Percentiles rank a stretch among this genome's conserved stretches.
These are phyloP conservation scores for Geranium rotundifolium DNA, from an alignment of 345 rosid genomes.

Conservation along the genomic window DNA sequence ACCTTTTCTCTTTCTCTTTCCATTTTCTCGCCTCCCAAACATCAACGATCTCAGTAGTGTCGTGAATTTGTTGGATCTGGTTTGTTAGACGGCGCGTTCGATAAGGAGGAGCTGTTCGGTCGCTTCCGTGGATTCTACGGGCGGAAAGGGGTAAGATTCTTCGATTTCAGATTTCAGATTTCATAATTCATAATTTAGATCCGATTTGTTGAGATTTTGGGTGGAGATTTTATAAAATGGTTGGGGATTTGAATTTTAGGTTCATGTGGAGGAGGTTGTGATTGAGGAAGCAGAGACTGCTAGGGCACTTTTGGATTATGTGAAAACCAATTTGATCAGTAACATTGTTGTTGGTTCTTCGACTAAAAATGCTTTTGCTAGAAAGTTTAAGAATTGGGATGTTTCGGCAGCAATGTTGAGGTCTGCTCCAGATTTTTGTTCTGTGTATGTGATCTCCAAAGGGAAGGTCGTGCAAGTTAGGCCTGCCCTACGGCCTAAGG, in stretches of 20 bases:
- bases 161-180: neutral
- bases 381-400: conserved; percentile 49
- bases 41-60: neutral
- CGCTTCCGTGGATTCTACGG: conserved; percentile 71
- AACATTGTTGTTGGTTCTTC: conserved; percentile 60
- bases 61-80: neutral
- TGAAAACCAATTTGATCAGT: conserved; percentile 37
- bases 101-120: conserved; percentile 34
- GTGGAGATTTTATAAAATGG: neutral
- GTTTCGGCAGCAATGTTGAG: conserved; percentile 38
- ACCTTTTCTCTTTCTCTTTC: conserved; percentile 20
- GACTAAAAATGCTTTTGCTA: conserved; percentile 46
- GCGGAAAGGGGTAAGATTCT: conserved; percentile 58
- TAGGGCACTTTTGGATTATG: conserved; percentile 49
- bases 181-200: neutral
- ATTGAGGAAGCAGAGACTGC: conserved; percentile 52
- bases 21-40: neutral
- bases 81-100: neutral
- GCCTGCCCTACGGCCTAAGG: conserved; percentile 40
- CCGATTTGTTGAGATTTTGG: neutral
- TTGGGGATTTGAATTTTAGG: conserved; percentile 20
- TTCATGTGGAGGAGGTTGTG: conserved; percentile 43
- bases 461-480: conserved; percentile 48
- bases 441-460: conserved; percentile 62
- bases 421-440: conserved; percentile 61